A percentile compares a stretch with the other conserved stretches of the same genome.
phyloP scores from a whole-genome alignment of 371 early-diverging fungal species.

The Zychaea mexicana region DNA sequence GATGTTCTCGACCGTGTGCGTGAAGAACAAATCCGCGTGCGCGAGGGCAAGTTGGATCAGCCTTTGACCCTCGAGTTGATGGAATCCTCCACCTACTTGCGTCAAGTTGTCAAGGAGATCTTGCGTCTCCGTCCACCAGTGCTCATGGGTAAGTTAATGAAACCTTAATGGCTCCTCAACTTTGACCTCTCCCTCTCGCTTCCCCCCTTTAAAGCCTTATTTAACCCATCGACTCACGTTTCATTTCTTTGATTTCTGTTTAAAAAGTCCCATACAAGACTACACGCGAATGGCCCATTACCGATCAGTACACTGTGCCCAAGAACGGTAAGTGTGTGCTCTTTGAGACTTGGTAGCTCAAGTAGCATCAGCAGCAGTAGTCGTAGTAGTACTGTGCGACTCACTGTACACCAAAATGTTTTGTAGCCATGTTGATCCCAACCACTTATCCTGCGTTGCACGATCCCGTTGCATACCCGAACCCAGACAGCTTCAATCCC shows the following conservation, averaged over 20 bases:
- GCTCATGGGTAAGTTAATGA: constrained; percentile 38
- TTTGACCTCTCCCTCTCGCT: too few relatives aligned
- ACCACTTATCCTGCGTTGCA: constrained; percentile 49
- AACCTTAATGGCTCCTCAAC: too few relatives aligned
- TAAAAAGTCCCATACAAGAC: constrained; percentile 54
- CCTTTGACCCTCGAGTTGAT: constrained; percentile 42
- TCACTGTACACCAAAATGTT: not conserved
- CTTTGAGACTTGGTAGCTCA: too few relatives aligned
- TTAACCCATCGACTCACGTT: not conserved
- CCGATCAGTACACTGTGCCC: constrained; percentile 46
- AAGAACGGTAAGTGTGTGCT: constrained; percentile 41
- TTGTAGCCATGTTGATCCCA: constrained; percentile 45
- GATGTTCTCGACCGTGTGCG: constrained; percentile 47
- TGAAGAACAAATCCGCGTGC: constrained; percentile 39
- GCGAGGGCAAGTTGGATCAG: constrained; percentile 31
- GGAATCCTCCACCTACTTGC: constrained; percentile 43
- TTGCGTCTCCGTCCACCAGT: constrained; percentile 55
- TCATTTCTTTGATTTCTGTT: not conserved
- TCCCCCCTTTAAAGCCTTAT: not conserved
- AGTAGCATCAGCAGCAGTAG: too few relatives aligned
- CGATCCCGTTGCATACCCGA: constrained; percentile 42
- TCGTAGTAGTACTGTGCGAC: too few relatives aligned
- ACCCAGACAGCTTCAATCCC: constrained; percentile 42
- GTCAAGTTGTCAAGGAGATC: constrained; percentile 53
- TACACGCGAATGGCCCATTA: constrained; percentile 45